Evolutionary conservation across 192 early-diverging fungal genomes (phyloP).

Genomic region (Cladochytrium replicatum): DNA sequence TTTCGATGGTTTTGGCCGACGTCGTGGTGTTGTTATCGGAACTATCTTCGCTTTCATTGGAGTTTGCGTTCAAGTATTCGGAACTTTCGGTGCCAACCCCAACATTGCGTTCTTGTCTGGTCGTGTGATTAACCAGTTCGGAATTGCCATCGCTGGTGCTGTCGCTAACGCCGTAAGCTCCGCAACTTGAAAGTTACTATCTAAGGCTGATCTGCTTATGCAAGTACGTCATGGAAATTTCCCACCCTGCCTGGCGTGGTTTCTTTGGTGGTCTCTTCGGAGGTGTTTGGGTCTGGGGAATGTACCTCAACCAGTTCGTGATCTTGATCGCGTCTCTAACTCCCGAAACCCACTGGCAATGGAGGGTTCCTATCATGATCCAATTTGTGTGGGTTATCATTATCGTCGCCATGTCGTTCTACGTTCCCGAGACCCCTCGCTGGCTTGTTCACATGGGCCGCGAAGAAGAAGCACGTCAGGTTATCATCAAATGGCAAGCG

Average conservation of each 20-base stretch:
- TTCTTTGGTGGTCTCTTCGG: too few relatives aligned
- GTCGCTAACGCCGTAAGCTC: too few relatives aligned
- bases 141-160: neutral
- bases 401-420: too few relatives aligned
- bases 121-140: too few relatives aligned
- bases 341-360: too few relatives aligned
- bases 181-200: neutral
- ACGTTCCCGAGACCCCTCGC: slow-evolving; percentile 19
- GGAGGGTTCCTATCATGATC: too few relatives aligned
- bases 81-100: neutral
- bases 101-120: neutral
- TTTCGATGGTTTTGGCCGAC: neutral
- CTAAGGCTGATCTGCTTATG: neutral
- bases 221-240: too few relatives aligned
- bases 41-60: neutral
- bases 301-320: neutral
- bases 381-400: too few relatives aligned
- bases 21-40: neutral
- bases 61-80: neutral
- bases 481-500: slow-evolving; percentile 10
- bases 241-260: too few relatives aligned
- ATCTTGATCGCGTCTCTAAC: too few relatives aligned
- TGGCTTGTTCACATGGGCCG: slow-evolving; percentile 10
- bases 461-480: slow-evolving; percentile 4
- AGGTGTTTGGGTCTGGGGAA: too few relatives aligned